These are phyloP conservation scores for sweet orange (Citrus sinensis) DNA, from an alignment of 345 rosid species.

Conservation along the genomic window DVS_A1.0 CM039161.1:19012001-19012500, in stretches of 20 bases:
- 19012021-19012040: neutral
- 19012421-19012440: neutral
- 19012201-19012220: neutral
- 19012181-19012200: too few relatives aligned
- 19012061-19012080: neutral
- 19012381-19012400: neutral
- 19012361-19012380: neutral
- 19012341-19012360: neutral
- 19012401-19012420: neutral
- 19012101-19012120: too few relatives aligned
- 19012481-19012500: too few relatives aligned
- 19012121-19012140: neutral
- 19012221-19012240: neutral
- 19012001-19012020: neutral
- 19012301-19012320: neutral
- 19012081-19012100: neutral
- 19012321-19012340: neutral
- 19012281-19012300: neutral
- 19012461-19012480: neutral
- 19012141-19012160: neutral
- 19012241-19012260: too few relatives aligned
- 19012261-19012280: too few relatives aligned
- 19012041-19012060: neutral
- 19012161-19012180: neutral
- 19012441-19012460: slow-evolving; percentile 3